These are phyloP conservation scores for Physaria fendleri DNA, from an alignment of 345 rosid genomes.

Conservation along the genomic window DNA sequence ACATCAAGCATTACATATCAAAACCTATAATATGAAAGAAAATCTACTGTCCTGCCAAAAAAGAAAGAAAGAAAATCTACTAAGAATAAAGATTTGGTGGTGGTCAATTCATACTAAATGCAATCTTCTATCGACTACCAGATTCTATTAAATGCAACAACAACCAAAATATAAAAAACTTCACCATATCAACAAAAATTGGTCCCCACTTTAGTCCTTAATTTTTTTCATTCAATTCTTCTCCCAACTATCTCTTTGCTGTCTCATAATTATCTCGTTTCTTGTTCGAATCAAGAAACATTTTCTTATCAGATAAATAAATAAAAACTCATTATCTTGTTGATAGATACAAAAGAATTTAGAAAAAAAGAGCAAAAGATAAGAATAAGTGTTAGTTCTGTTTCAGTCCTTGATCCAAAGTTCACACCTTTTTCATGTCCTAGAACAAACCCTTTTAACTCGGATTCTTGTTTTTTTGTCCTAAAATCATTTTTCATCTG, in stretches of 20 bases:
- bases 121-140: slow-evolving; percentile 33
- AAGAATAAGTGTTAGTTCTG: slow-evolving; percentile 21
- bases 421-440: slow-evolving; percentile 29
- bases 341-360: neutral
- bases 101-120: slow-evolving; percentile 24
- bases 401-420: too few species aligned
- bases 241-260: slow-evolving; percentile 35
- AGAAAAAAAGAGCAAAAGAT: neutral
- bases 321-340: slow-evolving; percentile 5
- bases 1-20: too few species aligned
- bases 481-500: neutral
- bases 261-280: slow-evolving; percentile 34
- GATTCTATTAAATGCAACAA: slow-evolving; percentile 19
- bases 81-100: too few species aligned
- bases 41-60: too few species aligned
- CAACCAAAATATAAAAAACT: neutral
- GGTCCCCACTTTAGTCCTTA: slow-evolving; percentile 8
- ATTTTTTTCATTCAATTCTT: slow-evolving; percentile 15
- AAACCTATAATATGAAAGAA: too few species aligned
- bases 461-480: neutral
- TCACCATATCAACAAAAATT: slow-evolving; percentile 9
- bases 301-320: neutral
- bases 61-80: too few species aligned
- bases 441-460: slow-evolving; percentile 17
- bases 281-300: slow-evolving; percentile 19